Percentiles rank a stretch among this genome's conserved stretches.
Evolutionary conservation across 306 rosid species (phyloP).

Genomic region (Spatholobus suberectus): DNA sequence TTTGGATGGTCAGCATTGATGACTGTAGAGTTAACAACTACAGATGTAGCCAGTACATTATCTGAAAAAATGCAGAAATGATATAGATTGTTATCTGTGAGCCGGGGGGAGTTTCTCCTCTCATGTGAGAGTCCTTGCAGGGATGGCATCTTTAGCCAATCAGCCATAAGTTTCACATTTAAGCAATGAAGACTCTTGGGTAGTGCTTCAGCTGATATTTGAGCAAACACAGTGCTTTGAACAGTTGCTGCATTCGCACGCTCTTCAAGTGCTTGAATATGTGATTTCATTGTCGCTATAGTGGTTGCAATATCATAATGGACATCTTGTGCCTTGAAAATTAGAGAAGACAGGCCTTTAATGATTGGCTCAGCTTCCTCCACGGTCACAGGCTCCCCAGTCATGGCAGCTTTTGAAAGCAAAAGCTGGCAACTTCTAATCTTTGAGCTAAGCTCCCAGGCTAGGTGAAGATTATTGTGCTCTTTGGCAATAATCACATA

Average conservation of each 20-base stretch:
- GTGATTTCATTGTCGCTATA: constrained; percentile 90
- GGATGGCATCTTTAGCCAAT: constrained; percentile 69
- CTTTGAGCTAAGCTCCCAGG: constrained; percentile 89
- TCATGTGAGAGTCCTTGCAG: constrained; percentile 60
- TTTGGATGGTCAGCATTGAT: constrained; percentile 77
- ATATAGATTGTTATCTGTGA: constrained; percentile 73
- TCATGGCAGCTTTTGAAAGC: constrained; percentile 88
- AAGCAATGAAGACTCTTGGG: constrained; percentile 93
- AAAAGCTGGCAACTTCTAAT: constrained; percentile 89
- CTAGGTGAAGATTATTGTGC: constrained; percentile 90
- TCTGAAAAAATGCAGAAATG: constrained; percentile 97
- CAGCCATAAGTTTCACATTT: constrained; percentile 73
- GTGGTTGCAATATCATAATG: constrained; percentile 95
- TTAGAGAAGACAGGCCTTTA: constrained; percentile 73
- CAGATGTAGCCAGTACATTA: constrained; percentile 80
- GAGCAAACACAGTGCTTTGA: constrained; percentile 82
- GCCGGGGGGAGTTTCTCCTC: constrained; percentile 66
- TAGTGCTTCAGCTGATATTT: constrained; percentile 78
- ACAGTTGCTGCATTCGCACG: constrained; percentile 76
- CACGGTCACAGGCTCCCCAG: constrained; percentile 67
- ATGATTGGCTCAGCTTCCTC: constrained; percentile 88
- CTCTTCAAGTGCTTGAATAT: constrained; percentile 95
- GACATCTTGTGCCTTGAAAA: constrained; percentile 82
- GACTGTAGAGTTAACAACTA: constrained; percentile 83
- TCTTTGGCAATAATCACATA: constrained; percentile 90